Conservation (phyloP, 495 filamentous ascomycete species). For the Lasiosphaeria ovina region DNA sequence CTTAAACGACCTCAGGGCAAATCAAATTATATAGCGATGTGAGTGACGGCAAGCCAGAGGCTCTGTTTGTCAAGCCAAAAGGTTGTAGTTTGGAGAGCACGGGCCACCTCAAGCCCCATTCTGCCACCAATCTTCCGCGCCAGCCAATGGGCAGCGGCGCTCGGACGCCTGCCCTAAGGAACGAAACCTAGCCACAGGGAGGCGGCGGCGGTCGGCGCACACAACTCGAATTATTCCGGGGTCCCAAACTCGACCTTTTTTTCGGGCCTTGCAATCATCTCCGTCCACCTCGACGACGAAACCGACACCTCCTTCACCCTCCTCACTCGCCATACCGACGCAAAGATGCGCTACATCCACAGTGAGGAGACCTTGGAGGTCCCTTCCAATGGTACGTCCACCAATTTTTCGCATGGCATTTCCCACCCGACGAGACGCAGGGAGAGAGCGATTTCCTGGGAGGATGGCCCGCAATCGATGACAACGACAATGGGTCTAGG, state of each 20-base stretch:
- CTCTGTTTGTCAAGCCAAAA: not conserved
- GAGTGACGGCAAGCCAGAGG: too few relatives aligned
- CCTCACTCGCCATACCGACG: slow-evolving; percentile 38
- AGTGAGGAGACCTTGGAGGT: slow-evolving; percentile 89
- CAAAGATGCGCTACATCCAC: slow-evolving; percentile 98
- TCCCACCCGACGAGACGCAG: not conserved
- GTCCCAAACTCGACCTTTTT: slow-evolving; percentile 39
- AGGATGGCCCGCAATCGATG: not conserved
- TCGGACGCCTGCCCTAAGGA: slow-evolving; percentile 33
- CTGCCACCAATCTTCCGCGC: slow-evolving; percentile 19
- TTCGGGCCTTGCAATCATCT: slow-evolving; percentile 31
- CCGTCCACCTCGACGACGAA: slow-evolving; percentile 38
- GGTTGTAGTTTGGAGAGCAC: slow-evolving; percentile 15
- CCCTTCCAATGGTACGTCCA: slow-evolving; percentile 89
- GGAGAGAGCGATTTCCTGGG: not conserved
- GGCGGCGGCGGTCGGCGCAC: slow-evolving; percentile 25
- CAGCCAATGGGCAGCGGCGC: slow-evolving; percentile 25
- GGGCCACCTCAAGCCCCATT: slow-evolving; percentile 10
- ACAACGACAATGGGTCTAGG: not conserved
- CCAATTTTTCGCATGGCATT: slow-evolving; percentile 17
- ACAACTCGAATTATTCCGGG: slow-evolving; percentile 42
- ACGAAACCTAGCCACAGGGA: slow-evolving; percentile 13
- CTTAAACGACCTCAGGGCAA: too few relatives aligned
- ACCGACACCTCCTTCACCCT: slow-evolving; percentile 31
- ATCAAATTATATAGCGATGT: too few relatives aligned